Evolutionary conservation across 2,329 filamentous ascomycete species (phyloP), one percentile per base, ranked within the genome.

Genomic region (Aaosphaeria arxii): DNA sequence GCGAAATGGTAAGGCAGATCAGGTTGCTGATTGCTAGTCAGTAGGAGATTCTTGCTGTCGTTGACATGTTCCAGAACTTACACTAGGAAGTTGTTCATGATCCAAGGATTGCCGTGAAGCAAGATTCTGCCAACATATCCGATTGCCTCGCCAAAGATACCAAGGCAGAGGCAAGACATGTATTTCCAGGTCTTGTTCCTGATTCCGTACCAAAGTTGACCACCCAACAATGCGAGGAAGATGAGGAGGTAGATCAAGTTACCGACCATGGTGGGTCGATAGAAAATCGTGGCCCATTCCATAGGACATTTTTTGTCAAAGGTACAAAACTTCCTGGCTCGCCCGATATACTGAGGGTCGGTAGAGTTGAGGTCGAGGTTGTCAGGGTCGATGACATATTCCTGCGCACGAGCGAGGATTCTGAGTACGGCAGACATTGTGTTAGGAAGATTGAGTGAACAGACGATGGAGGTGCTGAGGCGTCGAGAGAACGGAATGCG

Each of bases 71-170:
- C 7, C 17, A 28, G 36, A 33, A 58, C 71, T 60, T 76, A 80
- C 53, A 79, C 63, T 43, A 82, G 67, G 58, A 83, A 83, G 4
- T 71, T 71, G 40, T 70, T 63, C 31, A 68, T 61, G 29, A 70
- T 62, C 67, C 79, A 83, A 0, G 78, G 77, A 49, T 83, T 77
- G 35, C 69, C 44, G 59, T 79, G 66, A 59, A 82, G 70, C 55
- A 78, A 62, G 11, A 84, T 56, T 7, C 80, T 72, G 2, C 77
- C 79, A 24, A 74, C 67, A 56, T 84, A 85, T 17, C 82, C 82
- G 1, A 81, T 63, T 30, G 76, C 69, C 58, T 82, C 79, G 44
- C 79, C 73, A 3, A 77, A 53, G 1, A 77, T 67, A 6, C 77
- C 80, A 4, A 71, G 47, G 7, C 66, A 57, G 54, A 81, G 68